Evolutionary conservation across 306 rosid species (phyloP).

Genomic region (Lotus japonicus): DNA sequence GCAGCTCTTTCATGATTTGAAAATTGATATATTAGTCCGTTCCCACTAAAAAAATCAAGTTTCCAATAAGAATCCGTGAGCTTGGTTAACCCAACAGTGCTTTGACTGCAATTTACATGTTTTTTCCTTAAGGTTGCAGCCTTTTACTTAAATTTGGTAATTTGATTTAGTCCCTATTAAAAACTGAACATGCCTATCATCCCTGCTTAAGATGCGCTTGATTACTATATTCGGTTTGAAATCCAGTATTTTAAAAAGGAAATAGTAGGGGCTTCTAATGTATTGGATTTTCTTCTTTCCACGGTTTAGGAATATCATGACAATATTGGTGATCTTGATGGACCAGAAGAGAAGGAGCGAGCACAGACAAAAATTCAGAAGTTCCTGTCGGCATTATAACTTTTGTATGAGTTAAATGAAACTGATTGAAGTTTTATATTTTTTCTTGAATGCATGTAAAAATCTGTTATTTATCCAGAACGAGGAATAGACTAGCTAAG

Average conservation of each 20-base stretch:
- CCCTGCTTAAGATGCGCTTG: neutral
- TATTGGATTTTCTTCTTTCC: neutral
- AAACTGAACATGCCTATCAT: neutral
- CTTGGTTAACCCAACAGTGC: neutral
- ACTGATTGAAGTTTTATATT: neutral
- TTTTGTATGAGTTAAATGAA: conserved; percentile 1
- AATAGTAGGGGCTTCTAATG: neutral
- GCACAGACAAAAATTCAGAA: conserved; percentile 75
- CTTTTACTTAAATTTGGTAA: neutral
- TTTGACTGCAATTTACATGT: neutral
- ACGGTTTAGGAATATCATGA: conserved; percentile 74
- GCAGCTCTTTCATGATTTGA: neutral
- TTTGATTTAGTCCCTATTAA: neutral
- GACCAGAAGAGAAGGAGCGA: conserved; percentile 88
- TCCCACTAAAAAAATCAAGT: neutral
- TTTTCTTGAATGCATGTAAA: neutral
- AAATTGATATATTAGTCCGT: neutral
- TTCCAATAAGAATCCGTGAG: neutral
- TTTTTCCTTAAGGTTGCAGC: neutral
- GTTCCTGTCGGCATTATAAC: conserved; percentile 64
- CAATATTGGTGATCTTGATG: conserved; percentile 87
- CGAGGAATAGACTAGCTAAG: conserved; percentile 11
- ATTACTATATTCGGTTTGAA: neutral
- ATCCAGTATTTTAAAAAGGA: neutral
- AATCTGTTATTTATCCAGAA: neutral